These are phyloP conservation scores for Epichloe baconii DNA, from an alignment of 2,329 filamentous ascomycete species.

Conservation along the genomic window DNA sequence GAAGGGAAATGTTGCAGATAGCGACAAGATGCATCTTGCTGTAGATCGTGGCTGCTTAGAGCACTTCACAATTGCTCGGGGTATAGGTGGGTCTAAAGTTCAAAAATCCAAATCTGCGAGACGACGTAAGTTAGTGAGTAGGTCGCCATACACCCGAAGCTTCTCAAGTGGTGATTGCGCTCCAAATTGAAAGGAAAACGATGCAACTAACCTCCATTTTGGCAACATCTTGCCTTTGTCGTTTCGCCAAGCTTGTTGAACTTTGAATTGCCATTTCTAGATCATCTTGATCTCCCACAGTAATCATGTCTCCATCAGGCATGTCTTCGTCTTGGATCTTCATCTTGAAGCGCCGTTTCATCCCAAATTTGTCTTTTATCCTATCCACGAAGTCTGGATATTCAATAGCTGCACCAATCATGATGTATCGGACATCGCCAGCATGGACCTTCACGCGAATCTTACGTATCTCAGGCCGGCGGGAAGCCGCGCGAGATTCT, in stretches of 20 bases:
- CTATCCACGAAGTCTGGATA: conserved; percentile 68
- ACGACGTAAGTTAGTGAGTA: conserved; percentile 13
- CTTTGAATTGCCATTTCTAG: conserved; percentile 72
- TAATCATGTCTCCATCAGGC: conserved; percentile 80
- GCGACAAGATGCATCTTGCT: neutral
- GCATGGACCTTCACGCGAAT: conserved; percentile 87
- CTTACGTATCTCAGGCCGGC: conserved; percentile 56
- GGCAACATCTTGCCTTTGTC: conserved; percentile 66
- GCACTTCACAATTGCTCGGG: conserved; percentile 9
- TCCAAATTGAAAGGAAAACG: neutral
- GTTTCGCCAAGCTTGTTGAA: conserved; percentile 54
- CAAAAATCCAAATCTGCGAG: conserved; percentile 34
- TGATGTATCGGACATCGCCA: conserved; percentile 84
- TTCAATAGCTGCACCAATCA: conserved; percentile 60
- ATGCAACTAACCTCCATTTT: conserved; percentile 74
- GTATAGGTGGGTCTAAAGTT: conserved; percentile 18
- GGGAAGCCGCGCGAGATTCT: conserved; percentile 39
- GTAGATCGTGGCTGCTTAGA: neutral
- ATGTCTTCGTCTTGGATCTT: conserved; percentile 73
- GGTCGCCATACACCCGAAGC: neutral
- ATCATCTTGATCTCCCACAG: conserved; percentile 93
- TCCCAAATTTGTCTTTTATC: conserved; percentile 76
- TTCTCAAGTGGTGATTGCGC: neutral
- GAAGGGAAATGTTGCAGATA: neutral
- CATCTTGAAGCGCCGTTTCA: conserved; percentile 71